These are phyloP conservation scores for Ascoidea rubescens DNA, from an alignment of 805 yeast species.

Conservation along the genomic window DNA sequence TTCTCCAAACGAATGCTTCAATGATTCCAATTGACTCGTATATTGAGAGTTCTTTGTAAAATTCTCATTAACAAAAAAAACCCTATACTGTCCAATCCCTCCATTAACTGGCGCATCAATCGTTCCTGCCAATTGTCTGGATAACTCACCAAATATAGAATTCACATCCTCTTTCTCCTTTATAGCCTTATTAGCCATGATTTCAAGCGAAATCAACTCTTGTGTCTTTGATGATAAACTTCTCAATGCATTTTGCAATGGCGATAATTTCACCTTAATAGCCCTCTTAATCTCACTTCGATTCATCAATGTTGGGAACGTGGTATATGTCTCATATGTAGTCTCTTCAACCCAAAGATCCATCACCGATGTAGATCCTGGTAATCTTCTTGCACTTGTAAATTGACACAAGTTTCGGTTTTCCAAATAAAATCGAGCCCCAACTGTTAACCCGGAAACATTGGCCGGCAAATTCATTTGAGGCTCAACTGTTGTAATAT, in stretches of 20 bases:
- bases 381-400: constrained; percentile 53
- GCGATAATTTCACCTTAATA: constrained; percentile 48
- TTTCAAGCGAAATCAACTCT: constrained; percentile 58
- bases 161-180: constrained; percentile 35
- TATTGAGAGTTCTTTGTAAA: constrained; percentile 15
- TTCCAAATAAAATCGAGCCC: constrained; percentile 61
- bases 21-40: constrained; percentile 16
- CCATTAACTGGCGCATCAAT: constrained; percentile 91
- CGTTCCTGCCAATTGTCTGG: constrained; percentile 67
- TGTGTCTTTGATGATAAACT: constrained; percentile 53
- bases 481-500: constrained; percentile 63
- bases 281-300: constrained; percentile 53
- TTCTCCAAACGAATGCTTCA: constrained; percentile 43
- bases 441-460: constrained; percentile 25
- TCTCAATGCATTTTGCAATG: constrained; percentile 69
- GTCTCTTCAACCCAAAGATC: constrained; percentile 86
- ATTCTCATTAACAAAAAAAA: constrained; percentile 36
- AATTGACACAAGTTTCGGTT: constrained; percentile 61
- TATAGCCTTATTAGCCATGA: constrained; percentile 35
- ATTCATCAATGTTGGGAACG: constrained; percentile 84
- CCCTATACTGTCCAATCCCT: constrained; percentile 74
- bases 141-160: constrained; percentile 44
- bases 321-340: constrained; percentile 55
- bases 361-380: constrained; percentile 56
- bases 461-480: constrained; percentile 34